Evolutionary conservation across 164 flowering plant genomes (phyloP).

Genomic region (Annona cherimola): DNA sequence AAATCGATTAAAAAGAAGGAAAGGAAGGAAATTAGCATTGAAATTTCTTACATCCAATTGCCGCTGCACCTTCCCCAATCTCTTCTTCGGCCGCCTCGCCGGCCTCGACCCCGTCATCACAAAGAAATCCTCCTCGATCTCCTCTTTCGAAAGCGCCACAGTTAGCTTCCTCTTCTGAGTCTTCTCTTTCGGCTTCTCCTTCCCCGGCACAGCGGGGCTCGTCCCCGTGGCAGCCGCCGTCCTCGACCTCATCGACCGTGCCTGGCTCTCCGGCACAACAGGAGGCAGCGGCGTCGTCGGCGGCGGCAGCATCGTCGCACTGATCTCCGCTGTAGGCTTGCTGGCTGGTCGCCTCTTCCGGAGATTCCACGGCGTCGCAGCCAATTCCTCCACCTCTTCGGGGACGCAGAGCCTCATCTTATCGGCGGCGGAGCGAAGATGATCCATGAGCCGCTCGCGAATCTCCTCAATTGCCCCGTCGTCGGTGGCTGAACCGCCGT

Average conservation of each 20-base stretch:
- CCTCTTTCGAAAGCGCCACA: slow-evolving; percentile 43
- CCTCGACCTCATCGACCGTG: slow-evolving; percentile 22
- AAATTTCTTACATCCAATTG: slow-evolving; percentile 53
- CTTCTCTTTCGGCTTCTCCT: slow-evolving; percentile 25
- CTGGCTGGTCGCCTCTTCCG: slow-evolving; percentile 59
- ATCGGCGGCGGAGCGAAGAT: slow-evolving; percentile 48
- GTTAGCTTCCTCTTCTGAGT: slow-evolving; percentile 25
- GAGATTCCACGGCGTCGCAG: slow-evolving; percentile 62
- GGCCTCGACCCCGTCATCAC: slow-evolving; percentile 52
- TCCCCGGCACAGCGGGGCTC: slow-evolving; percentile 2
- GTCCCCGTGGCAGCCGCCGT: not conserved
- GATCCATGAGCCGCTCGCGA: slow-evolving; percentile 51
- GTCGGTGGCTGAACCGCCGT: not conserved
- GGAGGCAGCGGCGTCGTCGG: slow-evolving; percentile 7
- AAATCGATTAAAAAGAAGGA: not conserved
- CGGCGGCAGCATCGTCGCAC: not conserved
- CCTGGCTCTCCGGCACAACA: not conserved
- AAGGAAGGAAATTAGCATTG: not conserved
- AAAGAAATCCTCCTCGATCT: slow-evolving; percentile 73
- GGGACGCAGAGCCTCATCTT: slow-evolving; percentile 43
- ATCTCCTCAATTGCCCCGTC: slow-evolving; percentile 52
- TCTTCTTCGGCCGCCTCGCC: slow-evolving; percentile 69
- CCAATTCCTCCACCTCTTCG: slow-evolving; percentile 11
- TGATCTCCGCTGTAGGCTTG: slow-evolving; percentile 33
- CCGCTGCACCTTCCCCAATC: slow-evolving; percentile 43